phyloP scores from a whole-genome alignment of 805 yeast species.

The Candida nanaspora region DNA sequence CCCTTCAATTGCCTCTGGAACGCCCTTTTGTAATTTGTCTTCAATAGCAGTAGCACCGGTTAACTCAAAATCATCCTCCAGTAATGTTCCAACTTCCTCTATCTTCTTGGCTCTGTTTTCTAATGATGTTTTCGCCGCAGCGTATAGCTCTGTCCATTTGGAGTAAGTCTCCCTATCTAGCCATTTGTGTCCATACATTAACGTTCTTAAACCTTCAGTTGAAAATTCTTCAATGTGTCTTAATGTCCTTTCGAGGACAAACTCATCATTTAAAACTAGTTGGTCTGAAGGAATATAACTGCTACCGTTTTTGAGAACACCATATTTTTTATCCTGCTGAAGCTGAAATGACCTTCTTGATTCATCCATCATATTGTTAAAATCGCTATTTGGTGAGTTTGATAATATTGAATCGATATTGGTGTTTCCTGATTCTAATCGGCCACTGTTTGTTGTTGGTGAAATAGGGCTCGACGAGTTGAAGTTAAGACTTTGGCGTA shows the following conservation, averaged over 20 bases:
- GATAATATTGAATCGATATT: not conserved
- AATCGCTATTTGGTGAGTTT: conserved; percentile 34
- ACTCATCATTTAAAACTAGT: conserved; percentile 63
- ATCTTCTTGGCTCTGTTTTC: conserved; percentile 57
- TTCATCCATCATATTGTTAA: conserved; percentile 43
- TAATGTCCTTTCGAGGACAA: conserved; percentile 72
- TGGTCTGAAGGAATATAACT: conserved; percentile 46
- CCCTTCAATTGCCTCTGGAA: conserved; percentile 88
- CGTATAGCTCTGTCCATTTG: conserved; percentile 60
- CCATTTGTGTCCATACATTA: conserved; percentile 77
- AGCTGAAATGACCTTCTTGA: conserved; percentile 53
- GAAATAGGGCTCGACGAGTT: not conserved
- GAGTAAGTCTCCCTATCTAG: conserved; percentile 50
- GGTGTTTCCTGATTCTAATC: too few relatives aligned
- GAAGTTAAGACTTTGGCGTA: conserved; percentile 23
- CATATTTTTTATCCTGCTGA: conserved; percentile 52
- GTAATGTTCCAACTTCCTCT: conserved; percentile 61
- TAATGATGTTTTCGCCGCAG: conserved; percentile 71
- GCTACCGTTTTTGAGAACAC: conserved; percentile 17
- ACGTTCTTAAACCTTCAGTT: conserved; percentile 88
- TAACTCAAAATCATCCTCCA: conserved; percentile 65
- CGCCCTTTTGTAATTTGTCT: conserved; percentile 95
- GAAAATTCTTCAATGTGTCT: conserved; percentile 92
- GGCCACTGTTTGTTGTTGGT: conserved; percentile 1
- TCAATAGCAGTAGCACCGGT: conserved; percentile 96